Evolutionary conservation across 2,329 filamentous ascomycete genomes (phyloP).

Genomic region (Phyllosticta capitalensis): DNA sequence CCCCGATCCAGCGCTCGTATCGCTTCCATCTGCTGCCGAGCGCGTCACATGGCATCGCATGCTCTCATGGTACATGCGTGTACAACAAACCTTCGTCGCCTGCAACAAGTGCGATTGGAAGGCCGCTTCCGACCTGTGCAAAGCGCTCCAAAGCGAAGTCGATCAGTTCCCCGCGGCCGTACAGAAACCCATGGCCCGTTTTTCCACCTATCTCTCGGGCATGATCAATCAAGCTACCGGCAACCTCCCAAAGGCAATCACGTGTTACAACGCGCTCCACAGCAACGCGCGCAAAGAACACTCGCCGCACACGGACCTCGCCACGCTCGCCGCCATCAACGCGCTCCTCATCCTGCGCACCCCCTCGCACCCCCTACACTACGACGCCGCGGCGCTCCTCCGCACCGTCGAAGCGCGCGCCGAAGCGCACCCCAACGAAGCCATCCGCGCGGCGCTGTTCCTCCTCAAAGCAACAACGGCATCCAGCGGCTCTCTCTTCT

Average conservation of each 20-base stretch:
- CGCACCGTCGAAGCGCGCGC: constrained; percentile 60
- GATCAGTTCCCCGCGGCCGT: constrained; percentile 34
- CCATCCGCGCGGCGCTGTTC: constrained; percentile 69
- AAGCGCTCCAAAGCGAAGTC: constrained; percentile 35
- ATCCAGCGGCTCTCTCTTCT: neutral
- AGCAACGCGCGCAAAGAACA: constrained; percentile 13
- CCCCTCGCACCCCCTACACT: constrained; percentile 32
- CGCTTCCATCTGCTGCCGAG: constrained; percentile 17
- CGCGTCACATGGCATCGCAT: constrained; percentile 55
- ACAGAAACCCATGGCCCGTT: constrained; percentile 37
- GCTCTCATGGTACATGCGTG: constrained; percentile 58
- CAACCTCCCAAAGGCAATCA: constrained; percentile 57
- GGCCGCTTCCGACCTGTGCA: constrained; percentile 49
- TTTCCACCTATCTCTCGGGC: constrained; percentile 63
- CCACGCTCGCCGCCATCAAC: constrained; percentile 40
- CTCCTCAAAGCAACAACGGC: constrained; percentile 51
- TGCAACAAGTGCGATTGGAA: constrained; percentile 64
- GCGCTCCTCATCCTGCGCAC: constrained; percentile 37
- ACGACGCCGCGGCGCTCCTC: constrained; percentile 47
- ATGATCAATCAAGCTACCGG: constrained; percentile 70
- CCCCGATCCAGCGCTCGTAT: constrained; percentile 15
- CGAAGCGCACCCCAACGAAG: constrained; percentile 57
- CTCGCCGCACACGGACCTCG: constrained; percentile 31
- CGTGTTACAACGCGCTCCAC: constrained; percentile 55
- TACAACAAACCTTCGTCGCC: constrained; percentile 61